Evolutionary conservation across 352 stramenopile species (phyloP), one percentile per base, ranked within the genome.

Genomic region (Globisporangium rhizosaccharum): DNA sequence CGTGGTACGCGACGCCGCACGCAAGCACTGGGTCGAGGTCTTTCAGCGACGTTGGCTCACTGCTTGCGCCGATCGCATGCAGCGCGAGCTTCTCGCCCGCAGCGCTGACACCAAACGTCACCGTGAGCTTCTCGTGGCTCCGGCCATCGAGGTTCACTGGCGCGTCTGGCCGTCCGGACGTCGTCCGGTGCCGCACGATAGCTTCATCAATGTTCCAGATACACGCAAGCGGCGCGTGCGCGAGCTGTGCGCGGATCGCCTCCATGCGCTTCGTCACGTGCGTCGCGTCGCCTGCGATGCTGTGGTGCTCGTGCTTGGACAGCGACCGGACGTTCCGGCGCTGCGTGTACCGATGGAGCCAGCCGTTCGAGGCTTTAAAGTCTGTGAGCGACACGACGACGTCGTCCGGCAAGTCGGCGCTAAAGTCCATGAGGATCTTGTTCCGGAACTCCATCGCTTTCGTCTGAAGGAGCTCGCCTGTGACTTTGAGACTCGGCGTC

Each of bases 341-440:
- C 53, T 90, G 79, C 57, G 89, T 75, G 65, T 92, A 92, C 26
- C 83, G 71, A 44, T 90, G 81, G 42, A 92, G 53, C 83, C 83
- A 92, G 33, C 83, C 83, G 62, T 92, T 92, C 10, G 83, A 92
- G 0, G 83, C 83, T 61, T 92, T 92, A 62, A 92, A 92, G 45
- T 89, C 83, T 20, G 73, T 89, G 6, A 92, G 73, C n/a, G 83
- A 89, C 61, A 87, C 66, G 28, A 92, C 63, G 2, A 90, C 79
- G 53, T 92, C 80, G 23, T 87, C 80, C 3, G 82, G 75, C 36
- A 92, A 59, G 15, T 87, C 79, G 41, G 65, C 73, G 46, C 75
- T 82, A 49, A 84, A 90, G 57, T 92, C 80, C 3, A 71, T 67
- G 45, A 92, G 66, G 48, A 92, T 87, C 44, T 90, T 90, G 70